These are phyloP conservation scores for Trichoderma asperellum DNA, from an alignment of 2,329 filamentous ascomycete species.

Conservation along the genomic window DNA sequence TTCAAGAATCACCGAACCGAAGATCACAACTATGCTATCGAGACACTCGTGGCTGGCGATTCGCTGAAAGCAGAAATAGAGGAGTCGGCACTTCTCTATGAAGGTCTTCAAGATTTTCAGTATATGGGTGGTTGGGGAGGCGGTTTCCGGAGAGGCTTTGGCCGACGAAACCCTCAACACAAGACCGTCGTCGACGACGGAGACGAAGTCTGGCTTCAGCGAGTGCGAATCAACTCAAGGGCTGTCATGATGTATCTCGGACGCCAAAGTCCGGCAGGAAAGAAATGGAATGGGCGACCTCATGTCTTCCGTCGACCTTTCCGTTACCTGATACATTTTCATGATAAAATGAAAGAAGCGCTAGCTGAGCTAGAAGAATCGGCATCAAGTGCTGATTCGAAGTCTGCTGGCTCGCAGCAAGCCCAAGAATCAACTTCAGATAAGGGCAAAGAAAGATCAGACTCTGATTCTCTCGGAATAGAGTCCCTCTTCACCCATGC, in stretches of 20 bases:
- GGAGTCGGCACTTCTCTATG: slow-evolving; percentile 15
- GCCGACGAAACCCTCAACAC: slow-evolving; percentile 13
- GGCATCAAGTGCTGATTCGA: not conserved
- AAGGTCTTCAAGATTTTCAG: slow-evolving; percentile 6
- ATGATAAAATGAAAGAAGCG: slow-evolving; percentile 20
- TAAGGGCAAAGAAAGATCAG: not conserved
- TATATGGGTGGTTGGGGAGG: slow-evolving; percentile 2
- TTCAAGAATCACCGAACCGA: slow-evolving; percentile 22
- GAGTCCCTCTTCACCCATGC: slow-evolving; percentile 13
- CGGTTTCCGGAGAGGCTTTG: slow-evolving; percentile 7
- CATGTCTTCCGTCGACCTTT: slow-evolving; percentile 23
- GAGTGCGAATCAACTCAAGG: slow-evolving; percentile 23
- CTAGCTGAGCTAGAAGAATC: slow-evolving; percentile 14
- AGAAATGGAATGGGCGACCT: slow-evolving; percentile 24
- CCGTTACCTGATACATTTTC: slow-evolving; percentile 24
- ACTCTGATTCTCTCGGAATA: slow-evolving; percentile 10
- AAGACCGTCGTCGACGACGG: slow-evolving; percentile 15
- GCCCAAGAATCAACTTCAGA: not conserved
- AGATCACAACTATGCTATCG: slow-evolving; percentile 19
- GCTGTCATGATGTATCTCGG: slow-evolving; percentile 24
- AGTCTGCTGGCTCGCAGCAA: not conserved
- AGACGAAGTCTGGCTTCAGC: slow-evolving; percentile 21
- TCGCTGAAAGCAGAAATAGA: slow-evolving; percentile 20
- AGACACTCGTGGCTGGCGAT: slow-evolving; percentile 23
- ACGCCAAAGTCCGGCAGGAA: slow-evolving; percentile 15